Evolutionary conservation across 257 asterid species (phyloP), one percentile per base, ranked within the genome.

Genomic region (Petrea volubilis): DNA sequence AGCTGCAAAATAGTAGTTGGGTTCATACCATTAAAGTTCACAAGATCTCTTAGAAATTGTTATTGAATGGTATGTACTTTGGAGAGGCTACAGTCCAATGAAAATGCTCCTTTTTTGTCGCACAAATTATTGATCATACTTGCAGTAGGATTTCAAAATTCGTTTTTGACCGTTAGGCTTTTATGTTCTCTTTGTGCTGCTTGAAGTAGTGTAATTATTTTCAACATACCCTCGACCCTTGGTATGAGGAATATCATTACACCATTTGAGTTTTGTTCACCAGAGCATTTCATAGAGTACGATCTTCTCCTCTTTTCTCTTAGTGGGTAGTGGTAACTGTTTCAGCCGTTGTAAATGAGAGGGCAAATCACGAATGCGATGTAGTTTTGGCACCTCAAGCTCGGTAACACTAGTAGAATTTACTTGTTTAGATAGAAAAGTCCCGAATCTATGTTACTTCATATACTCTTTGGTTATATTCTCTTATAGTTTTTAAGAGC

Each of bases 1-100:
- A 72, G 67, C 80, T 21, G 64, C 67, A 20, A 74, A 68, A 51
- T 63, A 83, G 77, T 41, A 15, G 17, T n/a, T 72, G 75, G 51
- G 15, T 33, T 73, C 25, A 38, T 40, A 46, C 27, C 44, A 17
- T 50, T 38, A 29, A 67, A 66, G 43, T n/a, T 38, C 55, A 2
- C 1, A 24, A 1, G 20, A 13, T 28, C 20, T 44, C 55, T 66
- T 15, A 5, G 24, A 31, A 31, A n/a, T 20, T 59, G 41, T 31
- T 28, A 5, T 60, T 17, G 15, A 65, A 58, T 59, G 28, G 15
- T 66, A 24, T 33, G 17, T 60, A 21, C 41, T 62, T 51, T 64
- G 75, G 64, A 34, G 64, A 75, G 68, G 69, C 60, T 23, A 4
- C 6, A 68, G 34, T 38, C 64, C 18, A 29, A 47, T 71, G 44